phyloP scores from a whole-genome alignment of 139 green algal genomes.

The Micractinium conductrix region DNA sequence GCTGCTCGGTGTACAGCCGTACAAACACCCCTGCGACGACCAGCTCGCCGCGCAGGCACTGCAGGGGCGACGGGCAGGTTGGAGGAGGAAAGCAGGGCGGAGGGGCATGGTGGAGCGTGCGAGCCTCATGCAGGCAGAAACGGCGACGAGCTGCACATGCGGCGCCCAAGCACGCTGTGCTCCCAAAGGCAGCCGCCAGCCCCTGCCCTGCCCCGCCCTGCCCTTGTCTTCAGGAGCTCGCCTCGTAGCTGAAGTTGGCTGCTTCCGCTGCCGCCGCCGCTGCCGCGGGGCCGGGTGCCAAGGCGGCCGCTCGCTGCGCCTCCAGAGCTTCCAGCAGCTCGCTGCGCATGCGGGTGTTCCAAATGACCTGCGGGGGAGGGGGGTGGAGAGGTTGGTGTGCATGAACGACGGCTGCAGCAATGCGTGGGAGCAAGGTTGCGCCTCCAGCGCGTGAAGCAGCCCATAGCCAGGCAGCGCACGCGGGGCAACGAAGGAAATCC shows the following conservation, averaged over 20 bases:
- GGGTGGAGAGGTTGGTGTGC: too few species aligned
- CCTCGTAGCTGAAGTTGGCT: slow-evolving; percentile 4
- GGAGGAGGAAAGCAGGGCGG: background rate
- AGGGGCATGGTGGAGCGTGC: too few species aligned
- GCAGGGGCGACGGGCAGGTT: slow-evolving; percentile 14
- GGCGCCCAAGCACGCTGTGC: too few species aligned
- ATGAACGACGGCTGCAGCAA: too few species aligned
- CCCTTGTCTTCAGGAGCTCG: background rate
- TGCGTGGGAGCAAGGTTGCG: too few species aligned
- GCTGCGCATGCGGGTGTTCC: slow-evolving; percentile 84
- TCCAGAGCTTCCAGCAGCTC: slow-evolving; percentile 77
- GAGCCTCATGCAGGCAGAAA: too few species aligned
- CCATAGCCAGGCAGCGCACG: too few species aligned
- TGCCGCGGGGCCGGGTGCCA: background rate
- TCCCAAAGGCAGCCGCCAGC: too few species aligned
- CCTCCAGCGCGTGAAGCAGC: too few species aligned
- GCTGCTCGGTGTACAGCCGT: slow-evolving; percentile 82
- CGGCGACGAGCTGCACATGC: too few species aligned
- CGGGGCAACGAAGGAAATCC: too few species aligned
- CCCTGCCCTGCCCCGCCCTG: too few species aligned
- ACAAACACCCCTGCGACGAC: slow-evolving; percentile 91
- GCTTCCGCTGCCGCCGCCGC: background rate
- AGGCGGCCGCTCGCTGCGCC: slow-evolving; percentile 24
- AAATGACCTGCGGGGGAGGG: slow-evolving; percentile 75
- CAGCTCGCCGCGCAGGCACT: slow-evolving; percentile 71